phyloP scores from a whole-genome alignment of 1,139 yeast genomes.

The Yamadazyma oceani region DNA sequence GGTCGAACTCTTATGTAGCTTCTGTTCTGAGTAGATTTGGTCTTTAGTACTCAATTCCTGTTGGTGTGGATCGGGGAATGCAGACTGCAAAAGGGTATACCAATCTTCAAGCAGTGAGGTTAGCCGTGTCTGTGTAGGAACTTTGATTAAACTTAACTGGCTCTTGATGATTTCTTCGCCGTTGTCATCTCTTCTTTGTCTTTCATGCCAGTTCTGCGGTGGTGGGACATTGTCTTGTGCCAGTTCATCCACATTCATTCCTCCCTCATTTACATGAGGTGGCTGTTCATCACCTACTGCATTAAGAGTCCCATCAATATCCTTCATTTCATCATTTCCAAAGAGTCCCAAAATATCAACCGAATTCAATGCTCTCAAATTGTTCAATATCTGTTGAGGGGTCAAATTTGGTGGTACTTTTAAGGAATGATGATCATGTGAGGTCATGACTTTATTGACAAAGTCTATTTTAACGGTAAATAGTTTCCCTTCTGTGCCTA shows the following conservation, averaged over 20 bases:
- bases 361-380: slow-evolving; percentile 26
- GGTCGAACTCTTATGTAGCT: slow-evolving; percentile 24
- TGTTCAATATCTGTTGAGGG: slow-evolving; percentile 23
- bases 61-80: slow-evolving; percentile 31
- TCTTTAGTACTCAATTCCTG: slow-evolving; percentile 40
- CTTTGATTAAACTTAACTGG: slow-evolving; percentile 22
- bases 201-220: too few species aligned
- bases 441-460: slow-evolving; percentile 25
- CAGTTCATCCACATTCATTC: slow-evolving; percentile 17
- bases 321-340: slow-evolving; percentile 3
- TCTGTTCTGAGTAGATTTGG: slow-evolving; percentile 36
- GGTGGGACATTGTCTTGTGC: too few species aligned
- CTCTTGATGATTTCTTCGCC: slow-evolving; percentile 5
- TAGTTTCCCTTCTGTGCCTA: slow-evolving; percentile 48
- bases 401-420: slow-evolving; percentile 15
- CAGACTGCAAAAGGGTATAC: slow-evolving; percentile 26
- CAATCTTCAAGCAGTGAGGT: slow-evolving; percentile 23
- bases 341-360: slow-evolving; percentile 9
- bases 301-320: too few species aligned
- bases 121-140: slow-evolving; percentile 12
- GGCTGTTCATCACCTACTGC: slow-evolving; percentile 2
- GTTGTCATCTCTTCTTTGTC: slow-evolving; percentile 1
- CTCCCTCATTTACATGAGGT: too few species aligned
- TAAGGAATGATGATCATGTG: not conserved
- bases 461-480: slow-evolving; percentile 47